phyloP scores from a whole-genome alignment of 805 yeast species.

The Zygosaccharomyces rouxii region DNA sequence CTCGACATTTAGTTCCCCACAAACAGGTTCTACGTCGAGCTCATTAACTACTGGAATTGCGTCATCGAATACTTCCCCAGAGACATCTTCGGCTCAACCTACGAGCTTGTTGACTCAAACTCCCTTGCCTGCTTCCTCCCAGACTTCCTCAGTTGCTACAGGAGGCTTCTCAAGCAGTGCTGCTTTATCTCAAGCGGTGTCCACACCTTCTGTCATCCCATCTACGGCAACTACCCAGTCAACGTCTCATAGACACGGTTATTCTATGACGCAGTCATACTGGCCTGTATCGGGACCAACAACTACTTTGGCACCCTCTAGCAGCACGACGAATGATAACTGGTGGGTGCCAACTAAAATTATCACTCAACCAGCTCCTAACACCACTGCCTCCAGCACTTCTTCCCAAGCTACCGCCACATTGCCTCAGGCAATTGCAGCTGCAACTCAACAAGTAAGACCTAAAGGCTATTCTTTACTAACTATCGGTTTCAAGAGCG shows the following conservation, averaged over 20 bases:
- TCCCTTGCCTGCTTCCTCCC: not conserved
- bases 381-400: conserved; percentile 41
- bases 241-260: conserved; percentile 3
- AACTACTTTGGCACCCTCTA: conserved; percentile 12
- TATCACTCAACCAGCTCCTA: conserved; percentile 49
- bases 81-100: not conserved
- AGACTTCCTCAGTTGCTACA: conserved; percentile 2
- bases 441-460: conserved; percentile 36
- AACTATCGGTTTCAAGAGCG: conserved; percentile 52
- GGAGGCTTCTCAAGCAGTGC: conserved; percentile 2
- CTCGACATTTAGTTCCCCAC: conserved; percentile 6
- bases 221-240: conserved; percentile 6
- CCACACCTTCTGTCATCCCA: not conserved
- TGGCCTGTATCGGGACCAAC: conserved; percentile 3
- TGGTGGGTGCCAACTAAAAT: conserved; percentile 72
- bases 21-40: conserved; percentile 3
- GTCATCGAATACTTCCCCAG: conserved; percentile 1
- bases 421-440: conserved; percentile 40
- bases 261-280: conserved; percentile 6
- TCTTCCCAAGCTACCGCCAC: conserved; percentile 41
- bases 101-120: not conserved
- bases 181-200: not conserved
- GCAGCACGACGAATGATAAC: conserved; percentile 31
- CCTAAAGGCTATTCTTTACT: conserved; percentile 27
- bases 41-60: not conserved